Base-by-base conservation (phyloP, 2,329 filamentous ascomycete species). In the Setomelanomma holmii region DNA sequence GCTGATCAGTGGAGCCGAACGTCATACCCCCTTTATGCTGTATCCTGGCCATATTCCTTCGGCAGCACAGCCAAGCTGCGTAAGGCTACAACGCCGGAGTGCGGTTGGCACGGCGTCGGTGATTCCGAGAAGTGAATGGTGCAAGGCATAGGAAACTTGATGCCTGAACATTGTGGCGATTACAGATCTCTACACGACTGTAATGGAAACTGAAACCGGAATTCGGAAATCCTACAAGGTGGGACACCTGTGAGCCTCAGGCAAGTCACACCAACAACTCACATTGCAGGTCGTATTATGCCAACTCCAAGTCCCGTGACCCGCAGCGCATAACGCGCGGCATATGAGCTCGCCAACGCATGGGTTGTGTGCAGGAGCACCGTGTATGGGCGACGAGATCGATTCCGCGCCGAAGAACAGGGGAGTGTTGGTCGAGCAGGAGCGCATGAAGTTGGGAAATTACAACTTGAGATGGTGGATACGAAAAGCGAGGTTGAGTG, bases 21-120 rank as follows among this genome's bases (percentile, higher is more conserved):
- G 47, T 44, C 43, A 46, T 43, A 27, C 39, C 34, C 21, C 36
- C 33, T 35, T 23, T 36, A 36, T 36, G 34, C 34, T 17, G 7
- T 5, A n/a, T 17, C 34, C 12, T 36, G 34, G 12, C 10, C 12
- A 4, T n/a, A 30, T 42, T 38, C 46, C 17, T 8, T 27, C 39
- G 20, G 19, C 11, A 22, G 33, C 36, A 30, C 27, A 36, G 27
- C 34, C 34, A 36, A 36, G 34, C 34, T 16, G 2, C n/a, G 16
- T 36, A 36, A 36, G 34, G 34, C 34, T 36, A 36, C 34, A 36
- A 36, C 14, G 14, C 34, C 34, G 34, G 14, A 16, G 14, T 8
- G 3, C 5, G 27, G 14, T 30, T 14, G 27, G 14, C 27, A 30
- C 27, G 2, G 5, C 27, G 10, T 8, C 14, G n/a, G n/a, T n/a